Evolutionary conservation across 108 stramenopile genomes (phyloP).

Genomic region (Mediolabrus comicus): DNA sequence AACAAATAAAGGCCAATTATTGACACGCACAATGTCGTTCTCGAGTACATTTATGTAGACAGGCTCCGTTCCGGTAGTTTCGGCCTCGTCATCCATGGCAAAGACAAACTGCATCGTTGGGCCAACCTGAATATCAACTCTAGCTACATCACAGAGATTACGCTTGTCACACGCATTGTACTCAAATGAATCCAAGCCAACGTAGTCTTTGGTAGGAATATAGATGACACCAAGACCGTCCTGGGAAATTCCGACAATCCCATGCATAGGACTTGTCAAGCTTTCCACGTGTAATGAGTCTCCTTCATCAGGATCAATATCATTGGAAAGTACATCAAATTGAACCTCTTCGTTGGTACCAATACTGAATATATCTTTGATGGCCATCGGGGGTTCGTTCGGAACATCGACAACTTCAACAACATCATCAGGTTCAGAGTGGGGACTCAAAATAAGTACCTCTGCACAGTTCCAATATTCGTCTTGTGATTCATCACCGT

Average conservation of each 20-base stretch:
- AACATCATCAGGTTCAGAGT: neutral
- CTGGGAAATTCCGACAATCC: neutral
- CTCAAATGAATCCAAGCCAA: conserved; percentile 22
- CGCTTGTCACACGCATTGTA: conserved; percentile 19
- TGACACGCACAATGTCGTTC: conserved; percentile 14
- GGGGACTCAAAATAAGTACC: conserved; percentile 4
- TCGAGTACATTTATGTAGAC: conserved; percentile 11
- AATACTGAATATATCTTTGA: conserved; percentile 15
- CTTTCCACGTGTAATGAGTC: conserved; percentile 12
- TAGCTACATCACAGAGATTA: conserved; percentile 14
- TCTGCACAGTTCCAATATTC: conserved; percentile 45
- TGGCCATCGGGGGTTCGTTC: conserved; percentile 12
- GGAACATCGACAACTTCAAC: neutral
- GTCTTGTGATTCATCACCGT: neutral
- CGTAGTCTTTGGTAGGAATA: conserved; percentile 9
- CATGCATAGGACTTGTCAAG: conserved; percentile 9
- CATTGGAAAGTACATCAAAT: conserved; percentile 22
- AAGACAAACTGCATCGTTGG: conserved; percentile 15
- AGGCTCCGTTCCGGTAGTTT: conserved; percentile 14
- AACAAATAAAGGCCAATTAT: conserved; percentile 10
- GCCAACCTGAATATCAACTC: conserved; percentile 20
- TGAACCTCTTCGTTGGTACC: conserved; percentile 15
- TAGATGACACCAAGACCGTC: conserved; percentile 14
- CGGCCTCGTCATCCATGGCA: conserved; percentile 13
- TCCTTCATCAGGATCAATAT: conserved; percentile 22